Percentiles rank a stretch among this genome's conserved stretches.
These are phyloP conservation scores for Adansonia madagascariensis DNA, from an alignment of 441 rosid species.

Conservation along the genomic window DNA sequence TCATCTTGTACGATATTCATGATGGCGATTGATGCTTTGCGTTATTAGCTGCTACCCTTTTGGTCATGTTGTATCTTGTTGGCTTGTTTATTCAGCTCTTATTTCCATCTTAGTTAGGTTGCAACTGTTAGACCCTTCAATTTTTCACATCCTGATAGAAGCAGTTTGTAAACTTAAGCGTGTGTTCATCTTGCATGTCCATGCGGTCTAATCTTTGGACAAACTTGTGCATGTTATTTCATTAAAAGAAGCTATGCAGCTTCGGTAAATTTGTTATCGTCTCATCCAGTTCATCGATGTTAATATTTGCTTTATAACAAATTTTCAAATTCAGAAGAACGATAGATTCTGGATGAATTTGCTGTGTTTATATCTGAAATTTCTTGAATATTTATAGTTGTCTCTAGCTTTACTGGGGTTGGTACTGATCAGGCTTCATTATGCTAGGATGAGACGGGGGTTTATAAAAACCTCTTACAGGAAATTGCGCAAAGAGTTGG, in stretches of 20 bases:
- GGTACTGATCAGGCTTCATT: slow-evolving; percentile 31
- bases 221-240: background rate
- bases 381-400: slow-evolving; percentile 18
- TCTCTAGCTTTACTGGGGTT: slow-evolving; percentile 1
- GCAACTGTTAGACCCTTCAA: background rate
- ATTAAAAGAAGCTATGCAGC: slow-evolving; percentile 6
- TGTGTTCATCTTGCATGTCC: background rate
- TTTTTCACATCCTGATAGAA: background rate
- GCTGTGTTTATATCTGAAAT: background rate
- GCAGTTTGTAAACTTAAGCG: background rate
- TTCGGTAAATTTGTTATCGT: background rate
- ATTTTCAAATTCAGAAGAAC: background rate
- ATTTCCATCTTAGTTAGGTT: background rate
- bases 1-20: background rate
- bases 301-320: background rate
- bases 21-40: background rate
- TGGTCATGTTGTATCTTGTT: background rate
- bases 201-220: background rate
- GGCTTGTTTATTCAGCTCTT: background rate
- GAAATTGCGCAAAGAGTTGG: slow-evolving; percentile 96
- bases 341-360: background rate
- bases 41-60: background rate
- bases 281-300: background rate
- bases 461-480: slow-evolving; percentile 92
- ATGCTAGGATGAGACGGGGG: slow-evolving; percentile 96